phyloP scores from a whole-genome alignment of 1,284 basidiomycete genomes.

The Fomitopsis schrenkii region DNA sequence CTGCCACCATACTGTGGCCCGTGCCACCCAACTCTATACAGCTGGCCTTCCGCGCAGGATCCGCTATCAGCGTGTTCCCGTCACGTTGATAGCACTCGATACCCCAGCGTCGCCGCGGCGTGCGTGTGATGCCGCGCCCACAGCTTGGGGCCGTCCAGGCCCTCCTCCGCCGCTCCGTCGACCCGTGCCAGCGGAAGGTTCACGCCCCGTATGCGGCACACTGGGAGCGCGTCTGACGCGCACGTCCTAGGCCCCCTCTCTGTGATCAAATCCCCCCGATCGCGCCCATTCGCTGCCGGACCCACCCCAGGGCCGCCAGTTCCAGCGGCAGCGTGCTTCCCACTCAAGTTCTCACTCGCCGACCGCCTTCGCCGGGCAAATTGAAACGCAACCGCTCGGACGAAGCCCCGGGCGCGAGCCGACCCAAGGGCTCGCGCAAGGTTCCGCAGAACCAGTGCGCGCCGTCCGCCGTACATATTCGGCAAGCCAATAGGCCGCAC shows the following conservation, averaged over 20 bases:
- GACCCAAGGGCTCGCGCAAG: too few species aligned
- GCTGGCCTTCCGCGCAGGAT: background rate
- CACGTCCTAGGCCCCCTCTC: background rate
- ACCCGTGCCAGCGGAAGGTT: background rate
- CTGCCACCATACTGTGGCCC: too few species aligned
- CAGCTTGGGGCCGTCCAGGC: background rate
- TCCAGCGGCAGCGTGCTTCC: too few species aligned
- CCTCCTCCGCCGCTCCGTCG: background rate
- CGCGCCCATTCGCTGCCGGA: background rate
- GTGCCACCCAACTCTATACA: too few species aligned
- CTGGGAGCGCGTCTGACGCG: background rate
- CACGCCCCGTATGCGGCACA: background rate
- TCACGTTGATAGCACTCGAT: background rate
- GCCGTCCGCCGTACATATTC: too few species aligned
- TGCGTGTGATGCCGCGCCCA: background rate
- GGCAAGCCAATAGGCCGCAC: too few species aligned
- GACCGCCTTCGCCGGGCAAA: background rate
- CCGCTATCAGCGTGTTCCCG: background rate
- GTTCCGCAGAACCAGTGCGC: too few species aligned
- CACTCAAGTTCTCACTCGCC: too few species aligned
- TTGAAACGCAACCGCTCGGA: background rate
- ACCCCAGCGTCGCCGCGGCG: background rate
- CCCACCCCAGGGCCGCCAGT: too few species aligned
- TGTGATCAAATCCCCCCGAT: background rate
- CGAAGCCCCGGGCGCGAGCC: background rate